Evolutionary conservation across 2,329 filamentous ascomycete genomes (phyloP).

Genomic region (Colletotrichum sp.): DNA sequence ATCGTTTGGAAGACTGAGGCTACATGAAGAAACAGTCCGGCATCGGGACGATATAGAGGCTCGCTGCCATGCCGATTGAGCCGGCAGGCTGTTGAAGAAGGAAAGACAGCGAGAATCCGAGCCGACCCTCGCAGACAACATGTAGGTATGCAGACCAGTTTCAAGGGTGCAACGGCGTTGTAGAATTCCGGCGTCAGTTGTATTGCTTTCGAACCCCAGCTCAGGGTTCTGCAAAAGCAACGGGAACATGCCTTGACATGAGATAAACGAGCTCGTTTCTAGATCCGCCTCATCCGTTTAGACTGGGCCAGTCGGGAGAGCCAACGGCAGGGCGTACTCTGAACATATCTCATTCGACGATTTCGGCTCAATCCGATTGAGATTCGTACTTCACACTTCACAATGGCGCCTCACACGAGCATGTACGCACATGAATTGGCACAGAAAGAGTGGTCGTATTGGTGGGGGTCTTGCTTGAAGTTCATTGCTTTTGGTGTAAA

Average conservation of each 20-base stretch:
- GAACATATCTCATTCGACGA: no score
- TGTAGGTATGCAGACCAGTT: not conserved
- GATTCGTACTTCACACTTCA: not conserved
- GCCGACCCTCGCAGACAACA: not conserved
- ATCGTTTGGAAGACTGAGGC: not conserved
- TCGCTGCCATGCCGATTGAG: not conserved
- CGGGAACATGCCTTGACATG: not conserved
- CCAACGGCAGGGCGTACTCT: no score
- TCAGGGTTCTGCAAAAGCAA: not conserved
- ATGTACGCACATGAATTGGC: not conserved
- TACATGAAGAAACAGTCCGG: not conserved
- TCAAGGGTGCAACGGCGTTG: not conserved
- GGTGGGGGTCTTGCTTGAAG: conserved; percentile 18
- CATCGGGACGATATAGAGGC: not conserved
- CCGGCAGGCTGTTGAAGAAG: not conserved
- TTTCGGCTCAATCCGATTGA: not conserved
- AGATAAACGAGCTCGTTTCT: not conserved
- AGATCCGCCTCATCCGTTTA: not conserved
- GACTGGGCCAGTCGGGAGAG: not conserved
- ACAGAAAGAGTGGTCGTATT: conserved; percentile 16
- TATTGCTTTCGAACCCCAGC: not conserved
- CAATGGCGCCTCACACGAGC: not conserved
- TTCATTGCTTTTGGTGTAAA: conserved; percentile 37
- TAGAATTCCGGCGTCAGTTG: not conserved
- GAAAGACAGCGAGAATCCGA: not conserved